These are phyloP conservation scores for Rauvolfia tetraphylla DNA, from an alignment of 257 asterid species.

Conservation along the genomic window DNA sequence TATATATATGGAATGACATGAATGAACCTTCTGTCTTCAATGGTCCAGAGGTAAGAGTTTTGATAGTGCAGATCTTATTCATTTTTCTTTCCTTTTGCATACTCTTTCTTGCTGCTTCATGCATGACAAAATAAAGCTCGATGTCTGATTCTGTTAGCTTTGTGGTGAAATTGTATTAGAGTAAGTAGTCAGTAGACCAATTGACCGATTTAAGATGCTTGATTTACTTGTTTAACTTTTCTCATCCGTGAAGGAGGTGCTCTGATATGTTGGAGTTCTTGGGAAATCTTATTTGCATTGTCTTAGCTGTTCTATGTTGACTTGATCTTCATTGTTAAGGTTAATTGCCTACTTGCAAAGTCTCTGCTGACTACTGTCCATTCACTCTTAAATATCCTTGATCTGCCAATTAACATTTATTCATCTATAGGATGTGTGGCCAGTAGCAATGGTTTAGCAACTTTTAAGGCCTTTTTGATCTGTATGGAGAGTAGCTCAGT, in stretches of 20 bases:
- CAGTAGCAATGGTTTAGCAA: too few species aligned
- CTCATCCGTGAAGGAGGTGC: not conserved
- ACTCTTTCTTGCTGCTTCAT: not conserved
- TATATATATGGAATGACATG: constrained; percentile 98
- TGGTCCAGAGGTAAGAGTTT: constrained; percentile 85
- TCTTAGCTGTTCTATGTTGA: not conserved
- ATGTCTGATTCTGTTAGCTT: not conserved
- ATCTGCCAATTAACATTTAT: not conserved
- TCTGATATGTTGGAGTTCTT: not conserved
- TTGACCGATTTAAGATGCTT: not conserved
- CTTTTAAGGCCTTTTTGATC: too few species aligned
- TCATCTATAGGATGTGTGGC: not conserved
- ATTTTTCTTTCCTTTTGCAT: not conserved
- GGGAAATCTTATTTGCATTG: not conserved
- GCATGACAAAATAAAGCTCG: not conserved
- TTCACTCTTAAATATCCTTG: not conserved
- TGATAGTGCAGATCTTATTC: not conserved
- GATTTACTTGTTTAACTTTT: not conserved
- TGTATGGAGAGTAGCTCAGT: not conserved
- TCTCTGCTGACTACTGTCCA: too few species aligned
- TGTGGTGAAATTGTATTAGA: not conserved
- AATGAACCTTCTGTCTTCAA: constrained; percentile 97
- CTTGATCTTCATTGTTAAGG: not conserved
- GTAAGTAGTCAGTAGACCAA: not conserved
- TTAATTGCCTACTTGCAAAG: not conserved